phyloP scores from a whole-genome alignment of 805 yeast species.

The Saturnispora serradocipensis region DNA sequence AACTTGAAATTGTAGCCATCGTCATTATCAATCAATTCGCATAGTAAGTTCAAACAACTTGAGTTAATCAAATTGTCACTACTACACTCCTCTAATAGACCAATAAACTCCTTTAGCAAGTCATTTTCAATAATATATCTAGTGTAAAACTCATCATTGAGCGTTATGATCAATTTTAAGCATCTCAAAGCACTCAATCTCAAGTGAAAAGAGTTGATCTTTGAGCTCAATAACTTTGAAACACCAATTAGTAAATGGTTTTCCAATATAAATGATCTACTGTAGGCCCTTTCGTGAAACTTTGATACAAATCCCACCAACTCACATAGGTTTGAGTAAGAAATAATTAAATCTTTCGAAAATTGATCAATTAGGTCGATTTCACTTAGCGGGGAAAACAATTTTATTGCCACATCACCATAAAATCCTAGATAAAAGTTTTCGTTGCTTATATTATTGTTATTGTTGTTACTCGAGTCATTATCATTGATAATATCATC shows the following conservation, averaged over 20 bases:
- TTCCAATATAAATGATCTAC: constrained; percentile 56
- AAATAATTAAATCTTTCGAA: constrained; percentile 2
- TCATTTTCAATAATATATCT: constrained; percentile 48
- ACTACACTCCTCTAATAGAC: constrained; percentile 38
- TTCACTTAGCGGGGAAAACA: constrained; percentile 24
- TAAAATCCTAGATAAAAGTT: constrained; percentile 53
- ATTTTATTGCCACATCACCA: constrained; percentile 28
- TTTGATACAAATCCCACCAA: constrained; percentile 56
- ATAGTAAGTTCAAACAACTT: constrained; percentile 54
- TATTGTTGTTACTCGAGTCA: not conserved
- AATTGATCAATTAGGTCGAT: constrained; percentile 6
- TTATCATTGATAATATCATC: not conserved
- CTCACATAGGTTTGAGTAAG: constrained; percentile 46
- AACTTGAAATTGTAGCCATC: constrained; percentile 15
- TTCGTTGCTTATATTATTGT: constrained; percentile 12
- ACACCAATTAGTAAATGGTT: constrained; percentile 51
- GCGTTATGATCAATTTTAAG: constrained; percentile 48
- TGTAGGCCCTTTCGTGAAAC: constrained; percentile 49
- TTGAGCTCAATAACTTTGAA: constrained; percentile 35
- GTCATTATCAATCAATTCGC: constrained; percentile 17
- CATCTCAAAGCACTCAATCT: constrained; percentile 64
- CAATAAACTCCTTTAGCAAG: constrained; percentile 41
- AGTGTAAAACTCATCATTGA: constrained; percentile 56
- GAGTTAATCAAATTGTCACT: constrained; percentile 58
- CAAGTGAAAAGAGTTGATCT: constrained; percentile 38